These are phyloP conservation scores for Candida frijolesensis DNA, from an alignment of 1,139 yeast species.

Conservation along the genomic window DNA sequence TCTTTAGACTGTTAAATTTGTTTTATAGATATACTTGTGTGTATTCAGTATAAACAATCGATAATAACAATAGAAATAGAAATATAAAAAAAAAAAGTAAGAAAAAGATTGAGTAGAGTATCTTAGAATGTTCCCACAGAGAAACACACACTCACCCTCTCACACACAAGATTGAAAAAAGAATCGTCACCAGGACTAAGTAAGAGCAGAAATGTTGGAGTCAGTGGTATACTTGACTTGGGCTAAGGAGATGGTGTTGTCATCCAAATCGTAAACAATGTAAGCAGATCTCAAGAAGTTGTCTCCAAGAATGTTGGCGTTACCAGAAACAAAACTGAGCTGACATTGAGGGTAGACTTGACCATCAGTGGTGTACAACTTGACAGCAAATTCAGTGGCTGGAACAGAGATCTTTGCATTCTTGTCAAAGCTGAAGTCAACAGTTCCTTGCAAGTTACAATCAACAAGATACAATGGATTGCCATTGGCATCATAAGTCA, in stretches of 20 bases:
- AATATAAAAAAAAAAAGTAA: background rate
- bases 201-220: conserved; percentile 12
- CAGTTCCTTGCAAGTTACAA: conserved; percentile 10
- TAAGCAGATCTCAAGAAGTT: conserved; percentile 34
- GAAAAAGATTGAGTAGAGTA: background rate
- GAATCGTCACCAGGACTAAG: conserved; percentile 14
- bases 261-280: conserved; percentile 32
- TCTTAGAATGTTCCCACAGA: background rate
- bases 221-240: conserved; percentile 24
- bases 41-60: background rate
- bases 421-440: conserved; percentile 8
- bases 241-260: conserved; percentile 26
- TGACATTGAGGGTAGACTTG: background rate
- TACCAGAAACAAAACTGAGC: conserved; percentile 10
- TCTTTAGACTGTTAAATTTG: background rate
- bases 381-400: conserved; percentile 14
- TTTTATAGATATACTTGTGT: conserved; percentile 1
- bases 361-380: conserved; percentile 14
- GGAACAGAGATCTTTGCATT: conserved; percentile 11
- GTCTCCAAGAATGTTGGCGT: conserved; percentile 25
- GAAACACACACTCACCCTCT: background rate
- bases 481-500: background rate
- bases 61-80: background rate
- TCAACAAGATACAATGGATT: conserved; percentile 1
- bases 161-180: background rate